Evolutionary conservation across 192 early-diverging fungal species (phyloP), one percentile per base, ranked within the genome.

Genomic region (Entomortierella chlamydospora): DNA sequence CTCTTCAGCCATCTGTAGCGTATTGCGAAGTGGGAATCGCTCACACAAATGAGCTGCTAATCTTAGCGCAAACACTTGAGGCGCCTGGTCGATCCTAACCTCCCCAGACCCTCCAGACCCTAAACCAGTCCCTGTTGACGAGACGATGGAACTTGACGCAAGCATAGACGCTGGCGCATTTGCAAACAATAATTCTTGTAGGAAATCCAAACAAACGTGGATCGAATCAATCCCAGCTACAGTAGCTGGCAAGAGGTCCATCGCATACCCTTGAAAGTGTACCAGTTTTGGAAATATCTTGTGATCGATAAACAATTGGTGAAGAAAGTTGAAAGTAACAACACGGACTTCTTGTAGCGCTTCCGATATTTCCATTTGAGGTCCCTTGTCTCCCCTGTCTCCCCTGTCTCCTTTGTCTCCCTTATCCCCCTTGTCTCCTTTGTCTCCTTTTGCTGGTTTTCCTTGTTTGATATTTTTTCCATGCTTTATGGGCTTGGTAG

Each of bases 271-370:
- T 29, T 79, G 67, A 57, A 79, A 79, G 42, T 79, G 76, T 26
- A 79, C 49, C 50, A 79, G 31, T 43, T 79, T 79, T 22, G 76
- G 61, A 43, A 70, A 64, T 25, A 70, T 79, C 51, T 70, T 79
- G 57, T 70, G 56, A 26, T 79, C 76, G 31, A 79, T 70, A 33
- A 79, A 79, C 0, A 70, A 52, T 37, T 79, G 76, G 30, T 79
- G 76, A 49, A 79, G 10, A 56, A 79, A 79, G 42, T 79, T 79
- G 63, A 79, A 79, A 0, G 76, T 70, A 4, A 79, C 76, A 2
- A 66, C 37, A 5, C 68, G 61, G 37, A 79, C 69, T 30, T 79
- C 76, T 42, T 70, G 51, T 25, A 79, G 37, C 18, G 49, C 62
- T 17, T 65, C 65, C 12, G 59, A 56, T 9, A 71, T 42, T 4